A percentile compares a stretch with the other conserved stretches of the same genome.
Evolutionary conservation across 345 rosid species (phyloP).

Genomic region (Linum usitatissimum): DNA sequence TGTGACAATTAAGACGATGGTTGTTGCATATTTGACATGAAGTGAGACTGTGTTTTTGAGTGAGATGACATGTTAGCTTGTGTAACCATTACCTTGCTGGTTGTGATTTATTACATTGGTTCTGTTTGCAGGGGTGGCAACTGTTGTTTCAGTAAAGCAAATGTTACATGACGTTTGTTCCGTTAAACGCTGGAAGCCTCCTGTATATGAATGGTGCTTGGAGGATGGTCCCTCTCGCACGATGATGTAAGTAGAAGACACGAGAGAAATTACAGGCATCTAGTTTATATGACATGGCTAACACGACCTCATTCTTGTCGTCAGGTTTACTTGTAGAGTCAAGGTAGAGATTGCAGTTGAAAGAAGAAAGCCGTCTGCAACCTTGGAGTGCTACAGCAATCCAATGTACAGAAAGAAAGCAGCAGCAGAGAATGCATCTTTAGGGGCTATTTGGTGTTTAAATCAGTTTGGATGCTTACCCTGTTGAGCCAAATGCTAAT

Average conservation of each 20-base stretch:
- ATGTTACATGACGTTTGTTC: constrained; percentile 35
- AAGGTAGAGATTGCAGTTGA: constrained; percentile 27
- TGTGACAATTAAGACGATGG: no score
- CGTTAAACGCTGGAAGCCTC: constrained; percentile 39
- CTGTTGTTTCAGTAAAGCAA: constrained; percentile 25
- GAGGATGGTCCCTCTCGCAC: constrained; percentile 40
- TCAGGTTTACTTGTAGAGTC: constrained; percentile 39
- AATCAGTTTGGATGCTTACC: constrained; percentile 27
- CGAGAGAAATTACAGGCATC: not conserved
- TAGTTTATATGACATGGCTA: not conserved
- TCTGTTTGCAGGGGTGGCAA: constrained; percentile 16
- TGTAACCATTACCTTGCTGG: not conserved
- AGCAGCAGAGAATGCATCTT: constrained; percentile 60
- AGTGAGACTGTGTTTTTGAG: no score
- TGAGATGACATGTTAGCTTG: no score
- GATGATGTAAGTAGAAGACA: constrained; percentile 30
- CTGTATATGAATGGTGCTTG: constrained; percentile 34
- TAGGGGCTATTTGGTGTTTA: constrained; percentile 63
- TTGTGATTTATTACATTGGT: not conserved
- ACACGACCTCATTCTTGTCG: not conserved
- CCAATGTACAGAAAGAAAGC: constrained; percentile 35
- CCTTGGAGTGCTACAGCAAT: constrained; percentile 39
- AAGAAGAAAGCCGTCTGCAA: constrained; percentile 5
- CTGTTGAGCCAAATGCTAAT: not conserved
- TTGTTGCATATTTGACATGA: no score